phyloP scores from a whole-genome alignment of 1,139 yeast species.

The Suhomyces yuchorum region DNA sequence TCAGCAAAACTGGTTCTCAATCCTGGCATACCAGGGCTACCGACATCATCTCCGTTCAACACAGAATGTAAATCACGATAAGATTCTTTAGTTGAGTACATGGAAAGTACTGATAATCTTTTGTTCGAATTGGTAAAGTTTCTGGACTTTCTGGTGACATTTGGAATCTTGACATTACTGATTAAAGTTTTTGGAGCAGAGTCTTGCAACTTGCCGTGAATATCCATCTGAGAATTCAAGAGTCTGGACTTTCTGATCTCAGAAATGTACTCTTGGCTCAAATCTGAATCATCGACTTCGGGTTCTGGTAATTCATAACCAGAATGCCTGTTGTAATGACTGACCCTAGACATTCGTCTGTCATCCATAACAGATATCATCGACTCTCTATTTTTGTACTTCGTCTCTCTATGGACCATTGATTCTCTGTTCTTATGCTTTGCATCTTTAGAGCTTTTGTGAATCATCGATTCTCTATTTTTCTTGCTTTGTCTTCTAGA shows the following conservation, averaged over 20 bases:
- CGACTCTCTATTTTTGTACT: slow-evolving; percentile 17
- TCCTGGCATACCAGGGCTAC: slow-evolving; percentile 27
- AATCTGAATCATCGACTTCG: slow-evolving; percentile 38
- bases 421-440: slow-evolving; percentile 35
- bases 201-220: slow-evolving; percentile 30
- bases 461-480: slow-evolving; percentile 28
- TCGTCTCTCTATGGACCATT: slow-evolving; percentile 28
- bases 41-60: slow-evolving; percentile 38
- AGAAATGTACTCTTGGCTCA: slow-evolving; percentile 48
- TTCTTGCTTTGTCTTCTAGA: slow-evolving; percentile 19
- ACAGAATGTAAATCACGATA: slow-evolving; percentile 62
- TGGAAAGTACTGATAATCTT: slow-evolving; percentile 67
- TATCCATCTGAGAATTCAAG: slow-evolving; percentile 46
- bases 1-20: slow-evolving; percentile 50
- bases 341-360: slow-evolving; percentile 24
- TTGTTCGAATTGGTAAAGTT: slow-evolving; percentile 63
- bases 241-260: slow-evolving; percentile 49
- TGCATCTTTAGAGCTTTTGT: neutral
- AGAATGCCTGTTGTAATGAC: slow-evolving; percentile 23
- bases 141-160: slow-evolving; percentile 68
- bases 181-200: slow-evolving; percentile 41
- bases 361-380: slow-evolving; percentile 29
- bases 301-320: slow-evolving; percentile 44
- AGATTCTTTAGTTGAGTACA: slow-evolving; percentile 69
- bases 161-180: slow-evolving; percentile 67